Evolutionary conservation across 371 early-diverging fungal species (phyloP).

Genomic region (Rhizopus microsporus): DNA sequence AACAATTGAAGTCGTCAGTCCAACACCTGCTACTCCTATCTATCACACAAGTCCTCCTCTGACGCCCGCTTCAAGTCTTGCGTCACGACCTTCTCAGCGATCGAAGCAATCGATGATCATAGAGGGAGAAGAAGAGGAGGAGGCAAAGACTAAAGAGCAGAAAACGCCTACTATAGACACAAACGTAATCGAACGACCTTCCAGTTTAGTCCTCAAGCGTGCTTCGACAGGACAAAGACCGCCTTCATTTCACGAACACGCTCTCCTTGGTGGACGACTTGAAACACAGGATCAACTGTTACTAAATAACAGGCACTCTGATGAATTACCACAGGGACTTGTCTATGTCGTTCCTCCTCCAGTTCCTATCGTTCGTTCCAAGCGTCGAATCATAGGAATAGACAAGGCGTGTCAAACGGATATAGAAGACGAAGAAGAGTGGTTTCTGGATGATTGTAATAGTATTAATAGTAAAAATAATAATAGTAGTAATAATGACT

Average conservation of each 20-base stretch:
- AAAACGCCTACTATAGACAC: background rate
- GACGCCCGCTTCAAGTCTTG: conserved; percentile 24
- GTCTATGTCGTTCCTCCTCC: conserved; percentile 19
- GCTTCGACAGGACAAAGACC: conserved; percentile 18
- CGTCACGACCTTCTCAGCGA: conserved; percentile 16
- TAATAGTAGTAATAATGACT: background rate
- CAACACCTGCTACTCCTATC: conserved; percentile 19
- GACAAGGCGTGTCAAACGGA: conserved; percentile 23
- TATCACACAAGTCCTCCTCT: conserved; percentile 19
- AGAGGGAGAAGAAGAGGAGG: conserved; percentile 5
- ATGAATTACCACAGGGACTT: background rate
- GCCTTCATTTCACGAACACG: conserved; percentile 21
- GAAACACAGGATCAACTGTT: background rate
- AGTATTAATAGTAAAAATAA: conserved; percentile 15
- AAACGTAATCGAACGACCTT: background rate
- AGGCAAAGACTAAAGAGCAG: background rate
- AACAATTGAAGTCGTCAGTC: conserved; percentile 55
- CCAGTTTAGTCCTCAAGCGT: background rate
- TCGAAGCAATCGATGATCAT: conserved; percentile 14
- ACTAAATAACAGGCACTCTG: background rate
- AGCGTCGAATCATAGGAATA: background rate
- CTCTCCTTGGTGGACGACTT: background rate
- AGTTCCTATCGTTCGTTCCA: background rate
- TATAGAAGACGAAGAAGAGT: conserved; percentile 19
- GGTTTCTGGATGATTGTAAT: conserved; percentile 3